Evolutionary conservation across 2,329 filamentous ascomycete genomes (phyloP).

Genomic region (Zarea fungicola): DNA sequence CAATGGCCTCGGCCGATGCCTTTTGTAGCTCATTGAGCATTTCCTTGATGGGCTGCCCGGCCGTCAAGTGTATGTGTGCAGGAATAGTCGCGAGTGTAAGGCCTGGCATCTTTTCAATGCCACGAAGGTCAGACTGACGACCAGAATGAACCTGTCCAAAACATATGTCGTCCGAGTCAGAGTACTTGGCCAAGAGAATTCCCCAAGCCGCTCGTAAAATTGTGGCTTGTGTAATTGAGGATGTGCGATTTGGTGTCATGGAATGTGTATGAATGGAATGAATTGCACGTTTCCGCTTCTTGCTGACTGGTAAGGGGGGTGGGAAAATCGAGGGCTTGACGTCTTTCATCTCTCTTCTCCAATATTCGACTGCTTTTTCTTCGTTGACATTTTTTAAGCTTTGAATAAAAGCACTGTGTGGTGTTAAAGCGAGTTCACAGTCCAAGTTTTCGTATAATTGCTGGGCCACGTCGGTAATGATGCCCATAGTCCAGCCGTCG

Average conservation of each 20-base stretch:
- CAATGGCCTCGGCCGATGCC: constrained; percentile 18
- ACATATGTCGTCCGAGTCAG: constrained; percentile 42
- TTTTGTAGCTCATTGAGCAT: constrained; percentile 30
- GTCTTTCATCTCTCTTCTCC: background rate
- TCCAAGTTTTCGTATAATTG: background rate
- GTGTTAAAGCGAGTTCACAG: background rate
- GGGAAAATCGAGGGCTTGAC: background rate
- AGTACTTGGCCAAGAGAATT: constrained; percentile 42
- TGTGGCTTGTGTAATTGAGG: background rate
- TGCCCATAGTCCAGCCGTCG: background rate
- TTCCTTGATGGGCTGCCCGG: constrained; percentile 36
- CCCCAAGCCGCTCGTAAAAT: constrained; percentile 38
- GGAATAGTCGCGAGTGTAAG: constrained; percentile 52
- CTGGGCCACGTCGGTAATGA: background rate
- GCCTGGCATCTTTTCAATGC: constrained; percentile 45
- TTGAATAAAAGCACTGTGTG: background rate
- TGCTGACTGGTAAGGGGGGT: background rate
- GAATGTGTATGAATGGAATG: background rate
- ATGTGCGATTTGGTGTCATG: background rate
- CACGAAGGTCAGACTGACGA: constrained; percentile 36
- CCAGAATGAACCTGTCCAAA: constrained; percentile 52
- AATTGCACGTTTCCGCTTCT: background rate
- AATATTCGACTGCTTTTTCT: background rate
- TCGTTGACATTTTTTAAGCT: background rate
- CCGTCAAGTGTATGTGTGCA: constrained; percentile 39